A percentile compares a stretch with the other conserved stretches of the same genome.
These are phyloP conservation scores for Heliamphora exappendiculata DNA, from an alignment of 148 eudicot genomes.

Conservation along the genomic window DNA sequence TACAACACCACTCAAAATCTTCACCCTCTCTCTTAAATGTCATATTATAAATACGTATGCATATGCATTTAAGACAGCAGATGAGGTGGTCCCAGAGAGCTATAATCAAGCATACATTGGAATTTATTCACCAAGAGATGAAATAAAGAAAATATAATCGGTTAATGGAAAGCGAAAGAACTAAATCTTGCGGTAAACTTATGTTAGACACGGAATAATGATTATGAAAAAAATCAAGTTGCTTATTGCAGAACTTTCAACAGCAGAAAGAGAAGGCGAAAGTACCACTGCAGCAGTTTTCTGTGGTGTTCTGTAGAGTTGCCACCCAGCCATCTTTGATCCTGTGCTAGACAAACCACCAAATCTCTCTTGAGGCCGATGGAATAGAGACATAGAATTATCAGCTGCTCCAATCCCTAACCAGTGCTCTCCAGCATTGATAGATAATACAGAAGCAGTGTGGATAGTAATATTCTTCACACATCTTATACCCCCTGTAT, in stretches of 20 bases:
- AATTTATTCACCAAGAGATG: background rate
- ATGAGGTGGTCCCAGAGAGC: background rate
- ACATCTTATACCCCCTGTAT: conserved; percentile 57
- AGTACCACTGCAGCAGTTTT: conserved; percentile 71
- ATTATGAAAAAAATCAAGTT: background rate
- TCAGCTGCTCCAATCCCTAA: conserved; percentile 93
- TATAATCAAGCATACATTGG: background rate
- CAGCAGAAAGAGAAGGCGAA: background rate
- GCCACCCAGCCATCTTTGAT: conserved; percentile 80
- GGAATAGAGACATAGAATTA: conserved; percentile 89
- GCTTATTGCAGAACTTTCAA: background rate
- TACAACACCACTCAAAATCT: background rate
- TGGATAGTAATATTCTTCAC: conserved; percentile 85
- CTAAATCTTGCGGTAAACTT: background rate
- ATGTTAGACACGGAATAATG: background rate
- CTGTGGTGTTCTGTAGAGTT: conserved; percentile 93
- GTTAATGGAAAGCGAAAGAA: background rate
- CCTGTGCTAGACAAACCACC: conserved; percentile 61
- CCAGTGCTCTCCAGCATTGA: conserved; percentile 91
- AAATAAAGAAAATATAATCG: background rate
- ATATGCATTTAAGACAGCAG: background rate
- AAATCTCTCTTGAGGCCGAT: conserved; percentile 86
- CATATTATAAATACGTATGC: background rate
- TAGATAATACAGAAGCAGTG: conserved; percentile 57
- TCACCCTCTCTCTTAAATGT: background rate